Conservation (phyloP, 208 protist species). For the Trypanosomatidae sp. region DNA sequence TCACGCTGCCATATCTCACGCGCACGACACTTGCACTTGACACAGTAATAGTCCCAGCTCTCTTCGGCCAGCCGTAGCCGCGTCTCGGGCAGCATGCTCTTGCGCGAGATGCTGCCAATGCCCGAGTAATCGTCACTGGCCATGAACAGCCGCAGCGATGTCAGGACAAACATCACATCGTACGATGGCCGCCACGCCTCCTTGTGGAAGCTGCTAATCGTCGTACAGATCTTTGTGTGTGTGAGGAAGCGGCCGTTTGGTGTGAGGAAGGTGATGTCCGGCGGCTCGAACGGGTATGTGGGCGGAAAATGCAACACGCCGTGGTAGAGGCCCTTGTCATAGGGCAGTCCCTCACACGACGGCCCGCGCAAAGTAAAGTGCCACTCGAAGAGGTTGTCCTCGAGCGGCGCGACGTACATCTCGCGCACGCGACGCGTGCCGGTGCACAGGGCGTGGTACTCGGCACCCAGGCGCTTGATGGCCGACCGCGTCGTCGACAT, state of each 20-base stretch:
- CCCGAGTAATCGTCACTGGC: constrained; percentile 61
- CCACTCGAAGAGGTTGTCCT: constrained; percentile 97
- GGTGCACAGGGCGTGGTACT: constrained; percentile 33
- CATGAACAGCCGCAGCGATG: constrained; percentile 76
- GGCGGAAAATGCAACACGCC: constrained; percentile 59
- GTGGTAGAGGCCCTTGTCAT: constrained; percentile 79
- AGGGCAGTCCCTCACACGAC: constrained; percentile 13
- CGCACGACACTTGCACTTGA: constrained; percentile 10
- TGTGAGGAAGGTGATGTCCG: constrained; percentile 85
- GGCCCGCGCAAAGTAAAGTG: constrained; percentile 96
- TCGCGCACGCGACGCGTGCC: constrained; percentile 35
- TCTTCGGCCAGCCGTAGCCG: constrained; percentile 26
- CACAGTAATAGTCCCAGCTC: constrained; percentile 35
- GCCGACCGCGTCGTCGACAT: constrained; percentile 21
- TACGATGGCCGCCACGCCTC: constrained; percentile 82
- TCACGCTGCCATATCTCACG: constrained; percentile 22
- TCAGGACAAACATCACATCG: constrained; percentile 46
- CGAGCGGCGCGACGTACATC: constrained; percentile 33
- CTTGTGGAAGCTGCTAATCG: constrained; percentile 79
- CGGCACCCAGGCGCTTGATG: constrained; percentile 57
- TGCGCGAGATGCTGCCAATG: constrained; percentile 37
- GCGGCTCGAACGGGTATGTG: constrained; percentile 79
- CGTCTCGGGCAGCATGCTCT: constrained; percentile 13
- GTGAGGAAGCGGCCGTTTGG: constrained; percentile 76
- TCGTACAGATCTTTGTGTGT: constrained; percentile 74